Base-by-base conservation (phyloP, 441 rosid genomes). In the Adansonia gregorii region DNA sequence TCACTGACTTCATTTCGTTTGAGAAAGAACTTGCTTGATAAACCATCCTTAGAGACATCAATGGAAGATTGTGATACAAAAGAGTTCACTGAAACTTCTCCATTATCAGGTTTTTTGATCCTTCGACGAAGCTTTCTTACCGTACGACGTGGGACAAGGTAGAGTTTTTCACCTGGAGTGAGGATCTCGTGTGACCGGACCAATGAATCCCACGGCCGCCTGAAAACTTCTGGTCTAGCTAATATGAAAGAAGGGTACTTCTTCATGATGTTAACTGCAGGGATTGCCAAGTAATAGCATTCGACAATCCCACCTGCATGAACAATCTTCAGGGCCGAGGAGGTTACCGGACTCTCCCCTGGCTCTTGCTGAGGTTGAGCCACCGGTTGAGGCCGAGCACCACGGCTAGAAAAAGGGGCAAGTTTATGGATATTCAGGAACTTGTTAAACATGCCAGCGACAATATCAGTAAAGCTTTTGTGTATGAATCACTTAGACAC, bases 151-250 rank as follows among this genome's bases (percentile, higher is more conserved):
- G 92, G 89, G 68, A 87, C 87, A 11, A 81, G 75, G 3, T 78
- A 78, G 81, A 80, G 79, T 65, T 82, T 84, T 74, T 78, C 74
- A n/a, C 90, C 91, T 0, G 85, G 89, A 11, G 54, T 20, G 17
- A 88, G 87, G 74, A 86, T 82, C 77, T 85, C 83, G 52, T 85
- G 85, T 3, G 88, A 85, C 70, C 83, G 76, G 39, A 86, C 86
- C 56, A 87, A 76, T 0, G 89, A 80, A 27, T 87, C 81, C 90
- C 91, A 87, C 0, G 89, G 90, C 49, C 79, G 78, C 72, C 77
- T 43, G 78, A 89, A 89, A 31, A 86, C 85, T 43, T 88, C 89
- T 0, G 91, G 91, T 82, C 86, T 82, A 41, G 89, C 85, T 24
- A 88, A 66, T 17, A 75, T 61, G 22, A n/a, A 81, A 54, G 82